Conservation (phyloP, 75 land plant genomes). For the Pseudotsuga menziesii region DNA sequence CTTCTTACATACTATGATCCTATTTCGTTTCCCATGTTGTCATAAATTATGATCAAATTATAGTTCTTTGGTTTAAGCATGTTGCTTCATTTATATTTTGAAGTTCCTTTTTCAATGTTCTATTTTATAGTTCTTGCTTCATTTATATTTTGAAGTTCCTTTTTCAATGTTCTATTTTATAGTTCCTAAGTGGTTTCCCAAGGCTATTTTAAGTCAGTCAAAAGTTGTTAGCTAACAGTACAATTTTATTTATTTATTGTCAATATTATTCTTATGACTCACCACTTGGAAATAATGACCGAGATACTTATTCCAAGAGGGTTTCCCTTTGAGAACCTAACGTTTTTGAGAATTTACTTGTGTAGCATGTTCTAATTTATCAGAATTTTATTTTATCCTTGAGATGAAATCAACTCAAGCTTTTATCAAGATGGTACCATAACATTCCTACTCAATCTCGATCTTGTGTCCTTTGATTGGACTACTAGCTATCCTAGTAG, state of each 20-base stretch:
- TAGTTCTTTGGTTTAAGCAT: neutral
- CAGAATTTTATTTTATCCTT: no score
- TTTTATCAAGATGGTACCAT: no score
- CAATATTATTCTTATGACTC: neutral
- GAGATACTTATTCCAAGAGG: neutral
- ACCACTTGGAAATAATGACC: no score
- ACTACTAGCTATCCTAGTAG: no score
- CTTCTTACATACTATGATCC: neutral
- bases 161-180: neutral
- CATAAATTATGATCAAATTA: neutral
- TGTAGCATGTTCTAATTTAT: no score
- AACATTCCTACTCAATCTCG: no score
- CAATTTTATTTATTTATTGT: neutral
- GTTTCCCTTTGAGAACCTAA: neutral
- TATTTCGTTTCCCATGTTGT: neutral
- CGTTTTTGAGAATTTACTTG: neutral
- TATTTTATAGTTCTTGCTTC: neutral
- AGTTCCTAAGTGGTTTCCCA: neutral
- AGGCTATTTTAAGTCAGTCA: neutral
- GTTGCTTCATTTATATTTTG: neutral
- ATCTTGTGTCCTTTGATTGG: no score
- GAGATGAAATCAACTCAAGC: no score
- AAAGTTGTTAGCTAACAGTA: no score
- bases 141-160: neutral
- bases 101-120: neutral